Base-by-base conservation (phyloP, 768 basidiomycete genomes). In the Tubosaeta brunneosetosa region DNA sequence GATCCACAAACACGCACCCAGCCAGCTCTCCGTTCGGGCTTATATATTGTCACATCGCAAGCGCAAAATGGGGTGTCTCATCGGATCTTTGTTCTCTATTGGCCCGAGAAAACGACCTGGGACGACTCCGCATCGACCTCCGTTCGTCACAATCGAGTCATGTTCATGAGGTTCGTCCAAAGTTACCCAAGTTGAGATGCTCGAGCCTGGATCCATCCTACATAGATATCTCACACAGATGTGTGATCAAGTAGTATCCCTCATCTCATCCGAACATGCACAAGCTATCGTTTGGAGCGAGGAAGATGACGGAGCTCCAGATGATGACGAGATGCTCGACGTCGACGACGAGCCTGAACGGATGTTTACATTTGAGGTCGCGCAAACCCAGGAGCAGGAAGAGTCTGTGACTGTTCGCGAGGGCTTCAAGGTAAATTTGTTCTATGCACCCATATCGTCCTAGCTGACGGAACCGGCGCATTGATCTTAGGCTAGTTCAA, bases 71-170 rank as follows among this genome's bases (percentile, higher is more conserved):
- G 12, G 14, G 26, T 11, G 2, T 27, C 42, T 1, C 61, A 69
- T 22, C 60, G 68, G 19, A 45, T 78, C 6, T 81, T 78, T 47
- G 71, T 81, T 13, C 56, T 85, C 6, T 84, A 81, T 50, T 85
- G 84, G 83, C 83, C 83, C 0, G 81, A 85, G 53, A 71, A 78
- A 26, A 73, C 66, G 0, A 84, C 83, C 0, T 85, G 83, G 83
- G 61, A 77, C 31, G 80, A 83, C 59, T 65, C 70, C 16, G 75
- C 79, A 0, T 33, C 66, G 10, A 66, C 73, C 1, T 67, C 79
- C 6, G 73, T 80, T 44, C 60, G 71, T 26, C 73, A 76, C 3
- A 85, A 83, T 64, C 72, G 83, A 6, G 68, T 78, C 3, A 81
- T 81, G 0, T 85, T 85, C 58, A 83, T 84, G 80, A 67, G 83